Conservation (phyloP, 2,329 filamentous ascomycete species). For the Colletotrichum limetticola region DNA sequence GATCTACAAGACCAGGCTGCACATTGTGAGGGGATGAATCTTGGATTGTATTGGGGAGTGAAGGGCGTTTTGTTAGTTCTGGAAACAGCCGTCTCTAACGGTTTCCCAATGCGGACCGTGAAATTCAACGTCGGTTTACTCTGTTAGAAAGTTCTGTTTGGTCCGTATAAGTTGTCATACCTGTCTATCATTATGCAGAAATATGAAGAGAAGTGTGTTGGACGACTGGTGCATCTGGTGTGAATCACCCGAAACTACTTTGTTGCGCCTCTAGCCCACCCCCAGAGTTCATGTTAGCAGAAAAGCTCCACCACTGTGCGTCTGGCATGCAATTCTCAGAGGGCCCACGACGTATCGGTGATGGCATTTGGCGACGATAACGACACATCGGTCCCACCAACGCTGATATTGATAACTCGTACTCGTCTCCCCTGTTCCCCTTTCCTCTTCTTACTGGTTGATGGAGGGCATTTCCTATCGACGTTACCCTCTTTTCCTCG, state of each 20-base stretch:
- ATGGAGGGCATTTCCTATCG: not conserved
- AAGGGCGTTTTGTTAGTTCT: not conserved
- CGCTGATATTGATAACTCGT: slow-evolving; percentile 1
- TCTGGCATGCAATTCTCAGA: slow-evolving; percentile 27
- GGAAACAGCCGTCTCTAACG: not conserved
- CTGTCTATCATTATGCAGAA: not conserved
- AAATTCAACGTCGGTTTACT: not conserved
- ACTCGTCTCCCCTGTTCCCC: slow-evolving; percentile 20
- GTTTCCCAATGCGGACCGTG: not conserved
- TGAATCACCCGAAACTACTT: not conserved
- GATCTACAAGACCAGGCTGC: not conserved
- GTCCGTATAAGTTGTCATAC: not conserved
- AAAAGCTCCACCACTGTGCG: slow-evolving; percentile 21
- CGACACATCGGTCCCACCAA: slow-evolving; percentile 26
- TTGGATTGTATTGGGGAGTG: not conserved
- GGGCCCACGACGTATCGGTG: slow-evolving; percentile 31
- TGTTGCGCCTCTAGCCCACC: not conserved
- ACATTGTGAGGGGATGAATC: not conserved
- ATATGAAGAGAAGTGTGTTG: not conserved
- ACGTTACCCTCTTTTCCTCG: slow-evolving; percentile 1
- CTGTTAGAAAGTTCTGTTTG: not conserved
- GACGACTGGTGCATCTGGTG: not conserved
- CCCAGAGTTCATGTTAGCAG: slow-evolving; percentile 8
- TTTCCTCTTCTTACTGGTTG: slow-evolving; percentile 16
- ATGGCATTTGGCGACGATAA: slow-evolving; percentile 33